Conservation (phyloP, 345 rosid genomes). For the Pistacia atlantica region DNA sequence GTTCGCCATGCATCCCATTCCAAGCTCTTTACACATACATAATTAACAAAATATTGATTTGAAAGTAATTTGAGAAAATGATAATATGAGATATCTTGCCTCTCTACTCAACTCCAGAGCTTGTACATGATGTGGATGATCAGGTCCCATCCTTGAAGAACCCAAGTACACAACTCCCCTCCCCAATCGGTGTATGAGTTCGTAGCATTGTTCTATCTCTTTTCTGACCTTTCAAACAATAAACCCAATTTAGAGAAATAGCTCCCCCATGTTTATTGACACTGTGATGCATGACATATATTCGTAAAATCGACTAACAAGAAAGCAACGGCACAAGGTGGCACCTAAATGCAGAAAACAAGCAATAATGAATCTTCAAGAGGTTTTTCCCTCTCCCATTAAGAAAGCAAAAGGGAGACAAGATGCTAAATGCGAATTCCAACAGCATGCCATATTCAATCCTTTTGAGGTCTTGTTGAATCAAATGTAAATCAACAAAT, state of each 20-base stretch:
- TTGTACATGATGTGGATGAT: conserved; percentile 65
- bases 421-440: not conserved
- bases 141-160: conserved; percentile 76
- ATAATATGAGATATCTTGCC: conserved; percentile 46
- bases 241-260: conserved; percentile 23
- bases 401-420: not conserved
- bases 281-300: not conserved
- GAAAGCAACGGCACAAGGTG: not conserved
- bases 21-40: not conserved
- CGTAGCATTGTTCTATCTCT: conserved; percentile 73
- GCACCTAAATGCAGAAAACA: not conserved
- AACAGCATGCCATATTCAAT: not conserved
- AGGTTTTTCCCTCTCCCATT: not conserved
- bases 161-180: conserved; percentile 89
- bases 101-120: conserved; percentile 68
- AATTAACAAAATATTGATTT: not conserved
- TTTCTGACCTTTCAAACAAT: conserved; percentile 68
- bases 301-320: not conserved
- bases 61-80: not conserved
- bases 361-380: not conserved
- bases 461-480: too few species aligned
- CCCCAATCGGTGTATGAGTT: conserved; percentile 70
- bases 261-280: conserved; percentile 5
- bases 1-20: not conserved
- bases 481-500: not conserved